Percentiles rank a stretch among this genome's conserved stretches.
Conservation (phyloP, 2,329 filamentous ascomycete genomes). For the Verticillium alfalfae region DNA sequence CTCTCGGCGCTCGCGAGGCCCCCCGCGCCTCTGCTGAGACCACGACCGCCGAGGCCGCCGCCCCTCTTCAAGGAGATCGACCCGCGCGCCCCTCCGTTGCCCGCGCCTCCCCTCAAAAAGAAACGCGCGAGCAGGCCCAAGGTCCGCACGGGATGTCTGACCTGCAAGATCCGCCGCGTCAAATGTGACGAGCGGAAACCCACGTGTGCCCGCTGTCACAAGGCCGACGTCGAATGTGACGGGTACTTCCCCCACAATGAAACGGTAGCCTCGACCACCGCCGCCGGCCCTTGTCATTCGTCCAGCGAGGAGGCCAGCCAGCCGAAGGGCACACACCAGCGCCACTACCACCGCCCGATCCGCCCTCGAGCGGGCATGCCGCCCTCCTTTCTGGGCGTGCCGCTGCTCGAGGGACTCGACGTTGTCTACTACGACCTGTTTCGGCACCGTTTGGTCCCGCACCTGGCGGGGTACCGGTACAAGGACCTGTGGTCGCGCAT, state of each 20-base stretch:
- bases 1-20: not conserved
- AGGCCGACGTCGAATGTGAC: slow-evolving; percentile 9
- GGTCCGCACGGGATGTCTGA: slow-evolving; percentile 12
- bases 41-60: not conserved
- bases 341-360: not conserved
- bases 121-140: slow-evolving; percentile 10
- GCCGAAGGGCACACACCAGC: not conserved
- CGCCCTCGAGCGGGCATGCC: not conserved
- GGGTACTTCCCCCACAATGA: slow-evolving; percentile 5
- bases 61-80: not conserved
- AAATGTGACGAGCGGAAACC: slow-evolving; percentile 23
- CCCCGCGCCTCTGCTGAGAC: not conserved
- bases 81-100: not conserved
- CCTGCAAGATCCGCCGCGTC: slow-evolving; percentile 19
- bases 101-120: not conserved
- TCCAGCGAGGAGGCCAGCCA: not conserved
- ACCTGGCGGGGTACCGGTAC: slow-evolving; percentile 4
- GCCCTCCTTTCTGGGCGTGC: not conserved
- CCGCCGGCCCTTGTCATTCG: not conserved
- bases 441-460: slow-evolving; percentile 2
- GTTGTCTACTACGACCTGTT: slow-evolving; percentile 6
- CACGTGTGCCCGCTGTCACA: slow-evolving; percentile 12
- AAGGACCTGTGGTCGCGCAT: slow-evolving; percentile 5
- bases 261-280: not conserved
- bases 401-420: slow-evolving; percentile 1